These are phyloP conservation scores for Mycosarcoma mackinlayi DNA, from an alignment of 1,284 basidiomycete species.

Conservation along the genomic window DNA sequence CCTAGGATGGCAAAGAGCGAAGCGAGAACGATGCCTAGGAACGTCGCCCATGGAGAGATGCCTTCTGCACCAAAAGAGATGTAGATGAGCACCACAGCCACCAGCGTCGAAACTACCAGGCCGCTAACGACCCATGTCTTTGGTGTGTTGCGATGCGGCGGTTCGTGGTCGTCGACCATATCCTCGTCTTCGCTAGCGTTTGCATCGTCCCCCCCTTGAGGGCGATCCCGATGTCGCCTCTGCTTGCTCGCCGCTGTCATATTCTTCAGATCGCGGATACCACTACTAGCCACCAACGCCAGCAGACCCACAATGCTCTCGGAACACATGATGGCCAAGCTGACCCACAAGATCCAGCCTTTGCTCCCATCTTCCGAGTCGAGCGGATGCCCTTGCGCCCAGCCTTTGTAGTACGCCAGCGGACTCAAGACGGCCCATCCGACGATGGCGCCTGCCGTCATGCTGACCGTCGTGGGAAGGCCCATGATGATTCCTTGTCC, in stretches of 20 bases:
- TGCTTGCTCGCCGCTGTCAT: slow-evolving; percentile 16
- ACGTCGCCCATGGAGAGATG: slow-evolving; percentile 92
- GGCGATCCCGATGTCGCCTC: slow-evolving; percentile 37
- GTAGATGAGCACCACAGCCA: slow-evolving; percentile 85
- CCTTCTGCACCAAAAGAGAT: slow-evolving; percentile 86
- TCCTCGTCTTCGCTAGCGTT: slow-evolving; percentile 56
- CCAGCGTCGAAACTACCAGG: slow-evolving; percentile 74
- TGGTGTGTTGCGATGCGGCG: slow-evolving; percentile 83
- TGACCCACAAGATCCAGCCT: slow-evolving; percentile 79
- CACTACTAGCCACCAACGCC: slow-evolving; percentile 39
- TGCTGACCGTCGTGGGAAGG: slow-evolving; percentile 89
- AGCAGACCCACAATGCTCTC: slow-evolving; percentile 77
- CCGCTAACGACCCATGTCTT: slow-evolving; percentile 81
- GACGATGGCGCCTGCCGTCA: slow-evolving; percentile 94
- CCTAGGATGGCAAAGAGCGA: slow-evolving; percentile 84
- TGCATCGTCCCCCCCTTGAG: slow-evolving; percentile 62
- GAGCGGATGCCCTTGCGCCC: slow-evolving; percentile 43
- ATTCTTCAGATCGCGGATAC: slow-evolving; percentile 28
- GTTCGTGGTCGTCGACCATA: slow-evolving; percentile 80
- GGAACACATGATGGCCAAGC: slow-evolving; percentile 90
- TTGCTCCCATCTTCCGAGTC: slow-evolving; percentile 45
- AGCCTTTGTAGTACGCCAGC: slow-evolving; percentile 75
- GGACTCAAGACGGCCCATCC: slow-evolving; percentile 94
- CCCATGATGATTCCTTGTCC: slow-evolving; percentile 92
- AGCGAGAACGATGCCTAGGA: slow-evolving; percentile 84